Evolutionary conservation across 805 yeast species (phyloP).

Genomic region (Priceomyces medius): DNA sequence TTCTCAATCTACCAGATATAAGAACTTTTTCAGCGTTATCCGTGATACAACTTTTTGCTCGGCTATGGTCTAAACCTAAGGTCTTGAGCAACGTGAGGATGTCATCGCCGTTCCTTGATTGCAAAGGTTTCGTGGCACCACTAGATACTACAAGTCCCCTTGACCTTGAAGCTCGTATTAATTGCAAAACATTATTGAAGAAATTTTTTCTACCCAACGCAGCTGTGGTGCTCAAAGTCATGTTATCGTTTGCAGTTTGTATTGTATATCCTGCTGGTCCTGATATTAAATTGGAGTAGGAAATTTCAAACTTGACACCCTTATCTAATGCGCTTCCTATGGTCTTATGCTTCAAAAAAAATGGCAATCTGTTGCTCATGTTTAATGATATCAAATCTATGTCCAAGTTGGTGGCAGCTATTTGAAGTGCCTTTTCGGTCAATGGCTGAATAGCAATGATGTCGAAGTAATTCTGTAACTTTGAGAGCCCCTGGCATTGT

Average conservation of each 20-base stretch:
- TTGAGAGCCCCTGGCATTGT: constrained; percentile 62
- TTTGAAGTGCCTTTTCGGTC: constrained; percentile 73
- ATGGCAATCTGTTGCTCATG: constrained; percentile 63
- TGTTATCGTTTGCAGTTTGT: constrained; percentile 15
- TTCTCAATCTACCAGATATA: constrained; percentile 71
- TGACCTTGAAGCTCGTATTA: constrained; percentile 77
- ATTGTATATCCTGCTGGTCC: constrained; percentile 30
- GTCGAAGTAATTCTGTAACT: constrained; percentile 58
- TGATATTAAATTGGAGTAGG: constrained; percentile 56
- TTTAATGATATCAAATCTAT: constrained; percentile 79
- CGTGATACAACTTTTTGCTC: constrained; percentile 59
- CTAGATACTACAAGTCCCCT: constrained; percentile 78
- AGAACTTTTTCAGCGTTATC: constrained; percentile 63
- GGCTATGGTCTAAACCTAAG: constrained; percentile 66
- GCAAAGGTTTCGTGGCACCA: constrained; percentile 61
- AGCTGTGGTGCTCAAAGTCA: constrained; percentile 19
- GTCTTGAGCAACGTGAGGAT: constrained; percentile 61
- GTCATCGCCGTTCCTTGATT: constrained; percentile 67
- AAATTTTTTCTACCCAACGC: constrained; percentile 55
- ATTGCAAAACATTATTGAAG: constrained; percentile 68
- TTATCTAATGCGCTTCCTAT: constrained; percentile 79
- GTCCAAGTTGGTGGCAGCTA: constrained; percentile 73
- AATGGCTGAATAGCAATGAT: constrained; percentile 78
- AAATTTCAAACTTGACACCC: constrained; percentile 80
- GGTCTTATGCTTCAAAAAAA: constrained; percentile 77